A percentile compares a stretch with the other conserved stretches of the same genome.
phyloP scores from a whole-genome alignment of 345 rosid species.

The Theobroma cacao region DNA sequence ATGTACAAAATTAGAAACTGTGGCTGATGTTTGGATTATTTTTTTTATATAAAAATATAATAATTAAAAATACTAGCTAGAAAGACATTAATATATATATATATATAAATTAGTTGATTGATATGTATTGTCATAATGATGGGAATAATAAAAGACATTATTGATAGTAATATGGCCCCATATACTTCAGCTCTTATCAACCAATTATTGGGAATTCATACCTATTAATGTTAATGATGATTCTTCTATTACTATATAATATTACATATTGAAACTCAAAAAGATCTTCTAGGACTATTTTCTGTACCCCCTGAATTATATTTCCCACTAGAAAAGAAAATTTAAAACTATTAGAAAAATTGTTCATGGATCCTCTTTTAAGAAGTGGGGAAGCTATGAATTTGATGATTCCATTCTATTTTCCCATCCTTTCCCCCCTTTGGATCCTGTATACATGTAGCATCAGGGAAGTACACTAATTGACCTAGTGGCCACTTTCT shows the following conservation, averaged over 20 bases:
- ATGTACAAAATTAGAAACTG: not conserved
- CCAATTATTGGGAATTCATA: conserved; percentile 16
- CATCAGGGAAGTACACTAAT: too few species aligned
- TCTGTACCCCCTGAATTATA: too few species aligned
- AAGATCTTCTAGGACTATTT: too few species aligned
- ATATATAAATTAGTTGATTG: not conserved
- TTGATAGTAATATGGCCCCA: conserved; percentile 10
- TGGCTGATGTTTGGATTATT: not conserved
- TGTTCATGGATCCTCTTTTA: not conserved
- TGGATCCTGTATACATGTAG: too few species aligned
- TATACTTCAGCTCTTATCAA: not conserved
- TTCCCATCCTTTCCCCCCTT: too few species aligned
- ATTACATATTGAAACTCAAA: too few species aligned
- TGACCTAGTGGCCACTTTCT: not conserved
- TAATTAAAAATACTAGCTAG: not conserved
- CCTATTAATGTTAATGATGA: not conserved
- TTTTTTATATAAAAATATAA: not conserved
- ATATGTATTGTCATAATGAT: not conserved
- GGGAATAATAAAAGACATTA: not conserved
- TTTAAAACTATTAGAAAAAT: too few species aligned
- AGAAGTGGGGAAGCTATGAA: not conserved
- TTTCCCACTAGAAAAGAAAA: too few species aligned
- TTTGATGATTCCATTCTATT: not conserved
- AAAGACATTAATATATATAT: not conserved
- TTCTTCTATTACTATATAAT: not conserved